Conservation (phyloP, 225 moss, liverwort and hornwort genomes). For the Antitrichia curtipendula region DNA sequence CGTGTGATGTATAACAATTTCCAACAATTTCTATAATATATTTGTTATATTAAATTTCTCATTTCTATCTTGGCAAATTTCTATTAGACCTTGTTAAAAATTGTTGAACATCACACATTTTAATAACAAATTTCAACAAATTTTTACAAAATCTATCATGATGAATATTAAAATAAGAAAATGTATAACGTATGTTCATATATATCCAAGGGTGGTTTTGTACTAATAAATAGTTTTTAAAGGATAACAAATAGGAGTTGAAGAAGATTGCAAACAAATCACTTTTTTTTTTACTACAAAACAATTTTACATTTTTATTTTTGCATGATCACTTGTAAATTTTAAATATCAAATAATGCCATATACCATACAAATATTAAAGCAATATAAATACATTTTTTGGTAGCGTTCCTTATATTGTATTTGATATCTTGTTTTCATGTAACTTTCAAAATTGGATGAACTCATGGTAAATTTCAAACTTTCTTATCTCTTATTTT, state of each 20-base stretch:
- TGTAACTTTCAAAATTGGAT: neutral
- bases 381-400: neutral
- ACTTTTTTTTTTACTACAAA: neutral
- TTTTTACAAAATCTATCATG: neutral
- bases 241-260: neutral
- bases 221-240: neutral
- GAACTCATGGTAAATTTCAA: neutral
- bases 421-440: fast-evolving
- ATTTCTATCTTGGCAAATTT: neutral
- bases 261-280: neutral
- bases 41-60: neutral
- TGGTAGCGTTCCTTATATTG: neutral
- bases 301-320: neutral
- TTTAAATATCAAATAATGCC: fast-evolving
- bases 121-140: neutral
- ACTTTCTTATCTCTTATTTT: neutral
- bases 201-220: neutral
- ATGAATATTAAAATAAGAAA: neutral
- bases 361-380: neutral
- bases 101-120: neutral
- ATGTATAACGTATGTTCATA: neutral
- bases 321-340: too few relatives aligned
- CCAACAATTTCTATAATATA: too few relatives aligned
- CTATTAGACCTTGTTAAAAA: neutral
- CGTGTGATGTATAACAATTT: too few relatives aligned